Percentiles rank a stretch among this genome's conserved stretches.
phyloP scores from a whole-genome alignment of 148 eudicot species.

The Chenopodium quinoa region DNA sequence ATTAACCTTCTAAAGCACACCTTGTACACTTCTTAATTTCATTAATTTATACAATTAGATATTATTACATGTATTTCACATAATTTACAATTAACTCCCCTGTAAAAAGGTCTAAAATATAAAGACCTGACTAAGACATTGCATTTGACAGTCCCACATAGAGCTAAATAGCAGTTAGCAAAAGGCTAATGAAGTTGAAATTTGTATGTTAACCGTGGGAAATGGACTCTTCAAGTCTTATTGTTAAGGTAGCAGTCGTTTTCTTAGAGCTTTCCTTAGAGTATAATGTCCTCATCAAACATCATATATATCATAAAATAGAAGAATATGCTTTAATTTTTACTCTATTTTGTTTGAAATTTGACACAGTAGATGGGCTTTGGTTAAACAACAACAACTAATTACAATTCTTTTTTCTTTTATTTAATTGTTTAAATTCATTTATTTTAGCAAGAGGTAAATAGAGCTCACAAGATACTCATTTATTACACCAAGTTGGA shows the following conservation, averaged over 20 bases:
- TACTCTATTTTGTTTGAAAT: neutral
- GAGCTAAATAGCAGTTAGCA: neutral
- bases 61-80: too few relatives aligned
- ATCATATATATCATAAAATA: neutral
- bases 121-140: too few relatives aligned
- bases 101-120: too few relatives aligned
- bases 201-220: neutral
- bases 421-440: neutral
- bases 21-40: too few relatives aligned
- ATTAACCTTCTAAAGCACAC: too few relatives aligned
- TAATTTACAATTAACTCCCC: too few relatives aligned
- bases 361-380: conserved; percentile 9
- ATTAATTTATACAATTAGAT: too few relatives aligned
- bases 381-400: conserved; percentile 5
- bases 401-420: neutral
- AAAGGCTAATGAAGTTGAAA: neutral
- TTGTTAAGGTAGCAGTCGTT: neutral
- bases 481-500: neutral
- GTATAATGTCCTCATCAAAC: neutral
- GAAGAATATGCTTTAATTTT: neutral
- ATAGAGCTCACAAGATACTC: neutral
- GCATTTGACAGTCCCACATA: neutral
- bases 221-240: neutral
- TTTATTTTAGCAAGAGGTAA: neutral
- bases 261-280: neutral